Percentiles rank a stretch among this genome's conserved stretches.
These are phyloP conservation scores for Nidula niveotomentosa DNA, from an alignment of 1,284 basidiomycete species.

Conservation along the genomic window DNA sequence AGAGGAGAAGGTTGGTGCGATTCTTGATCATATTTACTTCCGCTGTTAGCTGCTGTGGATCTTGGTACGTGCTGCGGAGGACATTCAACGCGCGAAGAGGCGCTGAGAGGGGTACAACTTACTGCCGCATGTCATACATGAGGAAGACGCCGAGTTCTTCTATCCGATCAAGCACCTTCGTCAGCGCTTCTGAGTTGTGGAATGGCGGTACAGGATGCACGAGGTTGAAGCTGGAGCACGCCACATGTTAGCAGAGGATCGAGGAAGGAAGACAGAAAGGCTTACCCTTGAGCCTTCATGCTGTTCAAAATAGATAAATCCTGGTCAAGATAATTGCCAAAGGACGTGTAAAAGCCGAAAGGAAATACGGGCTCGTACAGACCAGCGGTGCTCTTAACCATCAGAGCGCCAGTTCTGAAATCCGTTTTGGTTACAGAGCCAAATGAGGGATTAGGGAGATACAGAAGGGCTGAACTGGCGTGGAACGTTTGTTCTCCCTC, in stretches of 20 bases:
- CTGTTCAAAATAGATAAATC: conserved; percentile 52
- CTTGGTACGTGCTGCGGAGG: conserved; percentile 47
- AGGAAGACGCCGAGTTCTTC: conserved; percentile 61
- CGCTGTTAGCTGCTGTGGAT: conserved; percentile 46
- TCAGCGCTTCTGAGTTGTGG: conserved; percentile 46
- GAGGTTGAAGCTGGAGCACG: conserved; percentile 6
- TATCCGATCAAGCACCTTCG: conserved; percentile 55
- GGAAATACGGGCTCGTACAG: conserved; percentile 54
- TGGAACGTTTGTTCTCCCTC: conserved; percentile 44
- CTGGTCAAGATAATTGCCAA: conserved; percentile 45
- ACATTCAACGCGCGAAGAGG: conserved; percentile 1
- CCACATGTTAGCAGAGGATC: background rate
- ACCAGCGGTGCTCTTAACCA: conserved; percentile 43
- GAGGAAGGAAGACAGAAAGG: conserved; percentile 4
- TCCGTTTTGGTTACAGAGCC: conserved; percentile 59
- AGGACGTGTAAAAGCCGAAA: conserved; percentile 64
- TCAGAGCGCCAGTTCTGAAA: conserved; percentile 51
- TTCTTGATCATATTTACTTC: conserved; percentile 58
- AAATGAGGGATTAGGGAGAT: conserved; percentile 43
- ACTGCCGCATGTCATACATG: conserved; percentile 70
- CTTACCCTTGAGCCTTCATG: conserved; percentile 55
- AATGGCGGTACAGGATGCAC: conserved; percentile 61
- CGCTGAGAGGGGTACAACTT: conserved; percentile 15
- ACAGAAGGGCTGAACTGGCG: conserved; percentile 36
- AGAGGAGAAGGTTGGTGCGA: conserved; percentile 57